Base-by-base conservation (phyloP, 345 rosid species). In the Gossypium ekmanianum region DNA sequence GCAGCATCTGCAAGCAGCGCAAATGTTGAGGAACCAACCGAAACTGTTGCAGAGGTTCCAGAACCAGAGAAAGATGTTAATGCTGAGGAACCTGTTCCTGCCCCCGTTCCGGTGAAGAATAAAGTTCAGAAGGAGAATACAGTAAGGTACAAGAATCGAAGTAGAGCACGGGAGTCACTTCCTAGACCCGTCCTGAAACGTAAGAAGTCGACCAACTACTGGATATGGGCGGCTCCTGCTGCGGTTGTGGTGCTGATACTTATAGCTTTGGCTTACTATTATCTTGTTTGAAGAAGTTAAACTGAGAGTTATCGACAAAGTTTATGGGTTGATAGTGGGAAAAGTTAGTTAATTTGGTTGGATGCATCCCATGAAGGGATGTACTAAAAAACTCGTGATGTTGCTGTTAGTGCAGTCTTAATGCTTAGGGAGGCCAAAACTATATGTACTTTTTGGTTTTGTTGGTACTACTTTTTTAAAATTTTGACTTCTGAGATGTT, bases 101-200 rank as follows among this genome's bases (percentile, higher is more conserved):
- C 80, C 55, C 71, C 75, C 27, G 87, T 51, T 59, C 73, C 80
- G 0, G 87, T 58, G 61, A 84, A 86, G 78, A 84, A 81, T 44
- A 88, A 80, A 74, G 78, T 74, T 67, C 61, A 50, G 1, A 89
- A 85, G 82, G 94, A 88, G 84, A 87, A 61, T 11, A 39, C 84
- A 0, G 14, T 82, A 14, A 88, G 89, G 84, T 58, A 77, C 79
- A 88, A 93, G 74, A 82, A 63, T 74, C 91, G 91, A 24, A 17
- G 81, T 4, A 89, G 83, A 78, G 97, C 85, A 45, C 41, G 83
- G 1, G 96, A 89, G 41, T 78, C 90, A 0, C 80, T 88, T 73
- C 95, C 98, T 0, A 96, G 88, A 79, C 88, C 89, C 27, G 85
- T 90, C 71, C 77, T 85, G 79, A 91, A 84, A 90, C 86, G 89